These are phyloP conservation scores for Clarireedia homoeocarpa DNA, from an alignment of 2,329 filamentous ascomycete genomes.

Conservation along the genomic window DNA sequence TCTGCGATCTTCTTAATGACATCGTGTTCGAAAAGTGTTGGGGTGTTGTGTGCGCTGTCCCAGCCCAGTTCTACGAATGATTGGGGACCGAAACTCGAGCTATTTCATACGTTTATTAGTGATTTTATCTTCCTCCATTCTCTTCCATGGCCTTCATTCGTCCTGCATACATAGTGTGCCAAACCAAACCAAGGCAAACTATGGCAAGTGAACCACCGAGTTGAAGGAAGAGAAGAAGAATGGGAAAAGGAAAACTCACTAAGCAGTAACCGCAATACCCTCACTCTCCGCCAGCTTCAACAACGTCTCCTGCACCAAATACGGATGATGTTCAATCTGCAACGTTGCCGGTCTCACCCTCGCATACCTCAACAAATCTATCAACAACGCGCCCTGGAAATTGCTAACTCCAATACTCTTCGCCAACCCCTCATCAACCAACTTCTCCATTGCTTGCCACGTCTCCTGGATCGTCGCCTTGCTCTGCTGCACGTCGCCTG, in stretches of 20 bases:
- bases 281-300: slow-evolving; percentile 61
- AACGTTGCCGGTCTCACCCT: slow-evolving; percentile 67
- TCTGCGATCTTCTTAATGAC: slow-evolving; percentile 56
- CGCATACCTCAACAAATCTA: slow-evolving; percentile 74
- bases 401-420: slow-evolving; percentile 75
- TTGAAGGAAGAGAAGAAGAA: not conserved
- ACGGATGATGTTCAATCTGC: slow-evolving; percentile 88
- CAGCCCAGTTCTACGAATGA: slow-evolving; percentile 72
- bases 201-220: no score
- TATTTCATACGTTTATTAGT: not conserved
- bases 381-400: slow-evolving; percentile 70
- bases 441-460: slow-evolving; percentile 71
- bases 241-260: slow-evolving; percentile 30
- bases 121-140: no score
- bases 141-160: no score
- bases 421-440: slow-evolving; percentile 61
- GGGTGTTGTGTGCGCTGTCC: slow-evolving; percentile 55
- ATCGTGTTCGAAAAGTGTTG: slow-evolving; percentile 64
- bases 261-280: slow-evolving; percentile 70
- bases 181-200: no score
- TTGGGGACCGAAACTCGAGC: slow-evolving; percentile 71
- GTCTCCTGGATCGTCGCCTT: slow-evolving; percentile 73
- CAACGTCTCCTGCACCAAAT: slow-evolving; percentile 68
- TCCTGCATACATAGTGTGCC: no score
- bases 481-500: slow-evolving; percentile 50